phyloP scores from a whole-genome alignment of 306 rosid genomes.

The Trifolium subterraneum region DNA sequence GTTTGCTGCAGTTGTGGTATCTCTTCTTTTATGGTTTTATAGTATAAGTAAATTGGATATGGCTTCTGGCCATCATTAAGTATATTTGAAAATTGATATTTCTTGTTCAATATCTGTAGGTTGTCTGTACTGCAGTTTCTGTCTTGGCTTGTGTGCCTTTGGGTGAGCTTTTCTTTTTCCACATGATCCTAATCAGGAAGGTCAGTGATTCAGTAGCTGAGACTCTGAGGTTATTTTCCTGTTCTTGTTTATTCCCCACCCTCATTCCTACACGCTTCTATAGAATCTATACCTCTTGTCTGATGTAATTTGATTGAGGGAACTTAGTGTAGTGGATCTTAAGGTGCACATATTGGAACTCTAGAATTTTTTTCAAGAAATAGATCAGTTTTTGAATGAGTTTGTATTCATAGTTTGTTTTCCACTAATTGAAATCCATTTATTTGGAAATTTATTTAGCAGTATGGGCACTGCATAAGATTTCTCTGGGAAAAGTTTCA shows the following conservation, averaged over 20 bases:
- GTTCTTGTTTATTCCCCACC: constrained; percentile 37
- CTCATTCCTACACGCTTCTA: constrained; percentile 27
- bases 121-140: constrained; percentile 86
- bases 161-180: constrained; percentile 97
- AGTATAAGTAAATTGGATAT: constrained; percentile 26
- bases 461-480: neutral
- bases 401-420: neutral
- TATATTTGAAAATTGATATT: constrained; percentile 43
- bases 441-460: constrained; percentile 2
- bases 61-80: constrained; percentile 25
- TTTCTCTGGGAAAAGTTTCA: constrained; percentile 10
- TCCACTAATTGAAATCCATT: constrained; percentile 9
- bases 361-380: constrained; percentile 13
- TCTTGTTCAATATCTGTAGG: constrained; percentile 60
- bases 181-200: constrained; percentile 94
- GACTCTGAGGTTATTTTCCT: constrained; percentile 52
- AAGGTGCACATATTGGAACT: constrained; percentile 18
- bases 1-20: constrained; percentile 94
- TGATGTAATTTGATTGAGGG: constrained; percentile 30
- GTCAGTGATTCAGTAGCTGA: constrained; percentile 69
- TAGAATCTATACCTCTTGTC: constrained; percentile 30
- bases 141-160: constrained; percentile 90
- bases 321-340: constrained; percentile 33
- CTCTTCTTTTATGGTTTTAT: constrained; percentile 33
- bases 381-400: constrained; percentile 24